Conservation (phyloP, 2,329 filamentous ascomycete species). For the Fusarium fracticaudum region DNA sequence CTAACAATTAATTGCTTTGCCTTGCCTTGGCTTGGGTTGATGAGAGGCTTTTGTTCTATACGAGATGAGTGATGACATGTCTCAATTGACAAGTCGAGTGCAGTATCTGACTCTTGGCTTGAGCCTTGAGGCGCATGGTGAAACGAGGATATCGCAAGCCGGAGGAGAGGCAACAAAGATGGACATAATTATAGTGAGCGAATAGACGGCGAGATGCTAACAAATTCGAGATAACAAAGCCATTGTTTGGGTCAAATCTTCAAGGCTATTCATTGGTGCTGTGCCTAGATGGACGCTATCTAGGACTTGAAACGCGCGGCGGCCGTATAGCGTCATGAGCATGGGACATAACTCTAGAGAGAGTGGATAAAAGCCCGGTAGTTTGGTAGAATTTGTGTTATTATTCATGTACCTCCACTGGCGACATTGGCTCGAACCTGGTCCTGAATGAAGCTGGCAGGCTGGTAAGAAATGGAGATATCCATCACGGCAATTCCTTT, state of each 20-base stretch:
- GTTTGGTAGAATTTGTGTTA: constrained; percentile 12
- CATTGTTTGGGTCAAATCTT: constrained; percentile 9
- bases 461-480: not conserved
- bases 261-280: constrained; percentile 5
- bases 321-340: constrained; percentile 15
- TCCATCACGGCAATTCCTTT: not conserved
- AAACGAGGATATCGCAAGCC: constrained; percentile 16
- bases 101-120: not conserved
- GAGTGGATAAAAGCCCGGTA: constrained; percentile 11
- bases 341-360: not conserved
- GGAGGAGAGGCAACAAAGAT: not conserved
- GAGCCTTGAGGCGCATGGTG: constrained; percentile 7
- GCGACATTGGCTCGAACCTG: constrained; percentile 1
- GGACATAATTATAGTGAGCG: not conserved
- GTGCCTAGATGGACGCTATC: constrained; percentile 28
- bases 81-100: constrained; percentile 18
- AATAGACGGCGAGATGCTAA: not conserved
- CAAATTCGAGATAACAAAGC: constrained; percentile 6
- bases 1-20: not conserved
- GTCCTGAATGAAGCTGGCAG: not conserved
- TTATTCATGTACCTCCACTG: not conserved
- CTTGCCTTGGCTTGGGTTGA: not conserved
- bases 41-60: constrained; percentile 10
- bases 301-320: constrained; percentile 41
- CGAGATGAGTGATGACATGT: constrained; percentile 21